Percentiles rank a stretch among this genome's conserved stretches.
phyloP scores from a whole-genome alignment of 768 basidiomycete species.

The Pulveroboletus ravenelii region DNA sequence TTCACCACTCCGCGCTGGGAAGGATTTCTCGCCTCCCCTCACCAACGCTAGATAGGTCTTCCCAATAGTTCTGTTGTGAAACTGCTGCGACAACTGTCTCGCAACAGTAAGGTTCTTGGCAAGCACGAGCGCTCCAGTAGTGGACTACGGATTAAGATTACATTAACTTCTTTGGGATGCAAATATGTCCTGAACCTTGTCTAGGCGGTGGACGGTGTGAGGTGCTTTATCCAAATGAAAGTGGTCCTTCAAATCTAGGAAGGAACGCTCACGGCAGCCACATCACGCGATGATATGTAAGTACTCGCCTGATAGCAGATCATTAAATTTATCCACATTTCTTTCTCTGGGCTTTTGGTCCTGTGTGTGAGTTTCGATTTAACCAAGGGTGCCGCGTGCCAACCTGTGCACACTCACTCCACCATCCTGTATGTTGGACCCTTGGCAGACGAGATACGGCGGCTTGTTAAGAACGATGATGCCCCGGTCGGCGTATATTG shows the following conservation, averaged over 20 bases:
- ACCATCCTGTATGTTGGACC: slow-evolving; percentile 23
- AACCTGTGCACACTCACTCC: slow-evolving; percentile 15
- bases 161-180: neutral
- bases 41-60: slow-evolving; percentile 68
- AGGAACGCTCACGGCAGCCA: neutral
- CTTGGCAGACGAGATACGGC: slow-evolving; percentile 51
- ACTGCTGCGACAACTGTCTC: slow-evolving; percentile 52
- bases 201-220: slow-evolving; percentile 57
- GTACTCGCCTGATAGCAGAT: slow-evolving; percentile 33
- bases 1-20: slow-evolving; percentile 36
- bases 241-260: slow-evolving; percentile 26
- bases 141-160: slow-evolving; percentile 37
- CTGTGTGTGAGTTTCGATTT: slow-evolving; percentile 7
- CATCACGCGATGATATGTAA: slow-evolving; percentile 3
- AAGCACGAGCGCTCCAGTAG: slow-evolving; percentile 60
- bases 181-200: slow-evolving; percentile 43
- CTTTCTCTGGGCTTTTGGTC: slow-evolving; percentile 20
- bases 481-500: slow-evolving; percentile 50
- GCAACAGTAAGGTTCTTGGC: slow-evolving; percentile 42
- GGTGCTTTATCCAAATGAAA: slow-evolving; percentile 37
- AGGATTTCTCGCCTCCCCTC: slow-evolving; percentile 45
- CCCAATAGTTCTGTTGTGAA: slow-evolving; percentile 40
- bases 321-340: slow-evolving; percentile 33
- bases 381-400: neutral
- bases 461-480: slow-evolving; percentile 61